Conservation (phyloP, 192 early-diverging fungal genomes). For the Gonapodya prolifera region DNA sequence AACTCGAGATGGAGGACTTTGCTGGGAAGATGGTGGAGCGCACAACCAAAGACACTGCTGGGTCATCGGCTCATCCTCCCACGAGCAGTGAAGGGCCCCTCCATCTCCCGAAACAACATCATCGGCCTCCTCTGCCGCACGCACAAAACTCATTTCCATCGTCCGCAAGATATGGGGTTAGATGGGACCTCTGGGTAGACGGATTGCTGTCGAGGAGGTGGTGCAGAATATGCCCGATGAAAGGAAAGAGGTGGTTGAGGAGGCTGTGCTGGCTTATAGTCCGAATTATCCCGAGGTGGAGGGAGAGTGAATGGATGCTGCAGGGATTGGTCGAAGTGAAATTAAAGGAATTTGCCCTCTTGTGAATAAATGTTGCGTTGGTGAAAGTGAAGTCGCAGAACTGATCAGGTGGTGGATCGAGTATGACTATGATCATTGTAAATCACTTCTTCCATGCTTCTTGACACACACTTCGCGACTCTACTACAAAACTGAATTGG, state of each 20-base stretch:
- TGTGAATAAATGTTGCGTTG: neutral
- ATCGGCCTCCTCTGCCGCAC: neutral
- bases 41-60: neutral
- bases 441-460: neutral
- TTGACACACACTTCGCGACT: neutral
- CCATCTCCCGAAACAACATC: no score
- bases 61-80: neutral
- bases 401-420: neutral
- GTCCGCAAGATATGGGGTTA: neutral
- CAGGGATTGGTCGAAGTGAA: no score
- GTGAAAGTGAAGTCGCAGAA: neutral
- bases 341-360: no score
- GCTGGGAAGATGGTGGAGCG: neutral
- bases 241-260: neutral
- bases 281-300: no score
- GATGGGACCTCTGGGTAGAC: neutral
- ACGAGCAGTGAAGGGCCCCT: neutral
- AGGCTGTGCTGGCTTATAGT: no score
- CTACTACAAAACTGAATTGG: neutral
- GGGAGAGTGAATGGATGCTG: no score
- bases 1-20: neutral
- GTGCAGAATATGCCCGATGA: neutral
- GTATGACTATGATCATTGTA: neutral
- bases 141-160: neutral
- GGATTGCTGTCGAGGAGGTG: neutral